Evolutionary conservation across 371 early-diverging fungal species (phyloP).

Genomic region (Neoconidiobolus thromboides): DNA sequence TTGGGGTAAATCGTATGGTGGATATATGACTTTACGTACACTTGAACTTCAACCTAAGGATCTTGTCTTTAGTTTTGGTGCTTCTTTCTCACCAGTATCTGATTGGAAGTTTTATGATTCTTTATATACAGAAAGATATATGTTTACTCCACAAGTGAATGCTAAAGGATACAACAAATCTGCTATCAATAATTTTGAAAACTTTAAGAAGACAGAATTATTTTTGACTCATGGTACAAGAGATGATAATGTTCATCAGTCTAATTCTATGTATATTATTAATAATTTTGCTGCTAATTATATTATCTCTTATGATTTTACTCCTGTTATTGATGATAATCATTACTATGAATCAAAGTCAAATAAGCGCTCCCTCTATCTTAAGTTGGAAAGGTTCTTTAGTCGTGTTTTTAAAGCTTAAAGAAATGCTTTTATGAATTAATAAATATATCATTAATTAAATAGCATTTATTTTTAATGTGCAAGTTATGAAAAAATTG

Average conservation of each 20-base stretch:
- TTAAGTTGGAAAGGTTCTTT: too few species aligned
- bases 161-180: constrained; percentile 56
- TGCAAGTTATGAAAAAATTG: too few species aligned
- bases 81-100: constrained; percentile 94
- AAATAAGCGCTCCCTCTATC: too few species aligned
- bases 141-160: constrained; percentile 71
- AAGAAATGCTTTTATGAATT: too few species aligned
- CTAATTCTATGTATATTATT: constrained; percentile 59
- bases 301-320: constrained; percentile 57
- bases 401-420: too few species aligned
- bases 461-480: too few species aligned
- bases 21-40: constrained; percentile 66
- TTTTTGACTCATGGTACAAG: constrained; percentile 83
- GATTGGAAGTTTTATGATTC: constrained; percentile 79
- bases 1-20: constrained; percentile 94
- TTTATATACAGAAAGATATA: constrained; percentile 90
- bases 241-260: constrained; percentile 85
- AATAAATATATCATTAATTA: too few species aligned
- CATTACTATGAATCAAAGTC: constrained; percentile 20
- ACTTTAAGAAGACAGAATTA: constrained; percentile 55
- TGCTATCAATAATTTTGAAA: constrained; percentile 60
- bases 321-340: constrained; percentile 75
- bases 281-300: constrained; percentile 48
- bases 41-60: constrained; percentile 42
- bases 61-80: constrained; percentile 59